Percentiles rank a stretch among this genome's conserved stretches.
phyloP scores from a whole-genome alignment of 2,329 filamentous ascomycete genomes.

The Rosellinia necatrix region DNA sequence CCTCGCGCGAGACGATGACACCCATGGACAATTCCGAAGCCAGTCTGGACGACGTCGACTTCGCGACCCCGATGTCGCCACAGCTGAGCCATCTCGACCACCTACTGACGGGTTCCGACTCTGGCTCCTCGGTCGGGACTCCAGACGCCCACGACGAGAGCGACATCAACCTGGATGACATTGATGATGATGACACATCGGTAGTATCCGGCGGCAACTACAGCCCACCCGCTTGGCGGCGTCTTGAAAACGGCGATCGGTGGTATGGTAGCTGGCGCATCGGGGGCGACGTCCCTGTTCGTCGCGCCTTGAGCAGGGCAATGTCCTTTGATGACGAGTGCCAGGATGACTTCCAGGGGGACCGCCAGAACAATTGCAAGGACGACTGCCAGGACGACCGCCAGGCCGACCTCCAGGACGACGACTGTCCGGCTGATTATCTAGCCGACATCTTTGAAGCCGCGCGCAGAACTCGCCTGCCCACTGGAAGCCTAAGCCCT shows the following conservation, averaged over 20 bases:
- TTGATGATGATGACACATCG: constrained; percentile 27
- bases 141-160: constrained; percentile 46
- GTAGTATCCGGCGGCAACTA: constrained; percentile 58
- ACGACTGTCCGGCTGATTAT: no score
- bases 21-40: constrained; percentile 48
- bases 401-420: no score
- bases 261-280: constrained; percentile 65
- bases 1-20: constrained; percentile 29
- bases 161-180: constrained; percentile 48
- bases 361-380: no score
- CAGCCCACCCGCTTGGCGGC: constrained; percentile 65
- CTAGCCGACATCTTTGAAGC: constrained; percentile 51
- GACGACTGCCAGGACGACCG: no score
- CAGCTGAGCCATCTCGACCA: constrained; percentile 45
- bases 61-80: constrained; percentile 48
- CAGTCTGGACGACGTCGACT: constrained; percentile 60
- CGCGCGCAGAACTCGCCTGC: constrained; percentile 60
- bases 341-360: no score
- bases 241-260: constrained; percentile 62
- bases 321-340: constrained; percentile 33
- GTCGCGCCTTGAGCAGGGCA: constrained; percentile 46
- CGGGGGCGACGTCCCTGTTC: constrained; percentile 58
- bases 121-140: constrained; percentile 46
- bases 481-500: constrained; percentile 60
- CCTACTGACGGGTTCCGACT: constrained; percentile 50